Percentiles rank a stretch among this genome's conserved stretches.
These are phyloP conservation scores for Xylaria sp. DNA, from an alignment of 2,329 filamentous ascomycete genomes.

Conservation along the genomic window DNA sequence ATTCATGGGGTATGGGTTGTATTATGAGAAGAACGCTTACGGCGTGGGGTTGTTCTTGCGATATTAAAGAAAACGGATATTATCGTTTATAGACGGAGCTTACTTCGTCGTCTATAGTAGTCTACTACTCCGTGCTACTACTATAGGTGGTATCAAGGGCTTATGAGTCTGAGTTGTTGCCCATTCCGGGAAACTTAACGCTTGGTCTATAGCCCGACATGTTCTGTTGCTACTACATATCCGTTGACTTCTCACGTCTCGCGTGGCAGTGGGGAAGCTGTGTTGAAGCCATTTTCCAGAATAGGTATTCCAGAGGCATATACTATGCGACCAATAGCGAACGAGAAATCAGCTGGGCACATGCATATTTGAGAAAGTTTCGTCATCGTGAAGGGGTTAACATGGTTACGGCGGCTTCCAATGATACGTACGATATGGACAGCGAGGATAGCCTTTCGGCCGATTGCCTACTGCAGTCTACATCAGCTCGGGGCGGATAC, in stretches of 20 bases:
- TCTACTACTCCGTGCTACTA: not conserved
- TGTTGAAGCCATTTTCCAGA: constrained; percentile 3
- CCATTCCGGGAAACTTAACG: constrained; percentile 26
- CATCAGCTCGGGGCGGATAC: constrained; percentile 3
- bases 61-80: constrained; percentile 8
- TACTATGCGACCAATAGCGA: constrained; percentile 20
- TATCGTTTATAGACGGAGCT: not conserved
- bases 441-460: constrained; percentile 22
- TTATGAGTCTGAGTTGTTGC: constrained; percentile 19
- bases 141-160: constrained; percentile 21
- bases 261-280: constrained; percentile 29
- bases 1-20: constrained; percentile 29
- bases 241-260: constrained; percentile 13
- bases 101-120: not conserved
- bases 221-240: constrained; percentile 11
- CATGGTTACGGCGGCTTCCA: constrained; percentile 21
- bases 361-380: constrained; percentile 31
- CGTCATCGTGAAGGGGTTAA: constrained; percentile 30
- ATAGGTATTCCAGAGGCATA: constrained; percentile 13
- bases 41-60: constrained; percentile 27
- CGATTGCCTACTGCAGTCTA: constrained; percentile 18
- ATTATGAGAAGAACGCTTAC: constrained; percentile 28
- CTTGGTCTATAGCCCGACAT: constrained; percentile 20
- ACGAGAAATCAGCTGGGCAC: constrained; percentile 10
- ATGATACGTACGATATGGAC: constrained; percentile 24